These are phyloP conservation scores for Malus sieversii DNA, from an alignment of 306 rosid species.

Conservation along the genomic window DNA sequence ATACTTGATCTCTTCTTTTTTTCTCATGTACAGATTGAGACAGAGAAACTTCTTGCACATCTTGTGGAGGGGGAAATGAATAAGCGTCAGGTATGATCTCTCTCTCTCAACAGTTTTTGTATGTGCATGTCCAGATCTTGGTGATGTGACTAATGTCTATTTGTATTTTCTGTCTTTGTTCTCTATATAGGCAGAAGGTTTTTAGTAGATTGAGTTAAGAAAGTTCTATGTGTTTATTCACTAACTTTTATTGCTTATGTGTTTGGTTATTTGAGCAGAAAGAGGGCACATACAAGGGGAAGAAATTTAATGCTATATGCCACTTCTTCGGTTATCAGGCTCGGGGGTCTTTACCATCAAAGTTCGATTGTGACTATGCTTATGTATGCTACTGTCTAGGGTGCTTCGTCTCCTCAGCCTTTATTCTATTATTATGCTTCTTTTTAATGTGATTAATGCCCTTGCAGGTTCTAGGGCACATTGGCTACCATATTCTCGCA, in stretches of 20 bases:
- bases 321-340: conserved; percentile 99
- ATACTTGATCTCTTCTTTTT: background rate
- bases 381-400: conserved; percentile 48
- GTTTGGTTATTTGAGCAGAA: conserved; percentile 51
- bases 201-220: background rate
- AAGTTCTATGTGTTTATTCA: background rate
- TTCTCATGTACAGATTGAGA: conserved; percentile 67
- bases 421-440: conserved; percentile 3
- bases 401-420: conserved; percentile 9
- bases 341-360: conserved; percentile 96
- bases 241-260: background rate
- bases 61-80: conserved; percentile 91
- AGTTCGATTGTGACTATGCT: conserved; percentile 95
- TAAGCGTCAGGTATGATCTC: conserved; percentile 62
- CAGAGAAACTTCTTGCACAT: conserved; percentile 92
- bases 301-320: conserved; percentile 95
- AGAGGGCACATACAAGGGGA: conserved; percentile 94
- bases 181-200: background rate
- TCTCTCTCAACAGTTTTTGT: background rate
- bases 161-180: background rate
- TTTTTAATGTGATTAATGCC: conserved; percentile 8
- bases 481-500: conserved; percentile 86
- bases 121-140: background rate
- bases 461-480: conserved; percentile 84
- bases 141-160: background rate